These are phyloP conservation scores for Inonotus obliquus DNA, from an alignment of 1,284 basidiomycete species.

Conservation along the genomic window DNA sequence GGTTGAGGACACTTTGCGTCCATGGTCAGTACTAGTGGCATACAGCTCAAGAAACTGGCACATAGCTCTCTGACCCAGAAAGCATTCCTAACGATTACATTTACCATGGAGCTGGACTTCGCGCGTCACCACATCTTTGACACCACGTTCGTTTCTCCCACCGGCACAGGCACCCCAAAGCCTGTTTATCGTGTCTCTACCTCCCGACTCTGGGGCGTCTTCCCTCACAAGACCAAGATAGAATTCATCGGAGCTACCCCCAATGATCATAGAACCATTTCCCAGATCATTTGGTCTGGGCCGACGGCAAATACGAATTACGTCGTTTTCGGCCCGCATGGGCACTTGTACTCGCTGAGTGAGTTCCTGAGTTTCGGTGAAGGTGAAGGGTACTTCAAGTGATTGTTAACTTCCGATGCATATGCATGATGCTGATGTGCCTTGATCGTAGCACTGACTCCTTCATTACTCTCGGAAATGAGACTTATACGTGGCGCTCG, in stretches of 20 bases:
- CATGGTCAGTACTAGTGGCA: background rate
- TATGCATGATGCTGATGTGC: background rate
- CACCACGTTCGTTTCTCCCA: background rate
- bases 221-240: slow-evolving; percentile 7
- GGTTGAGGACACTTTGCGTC: too few species aligned
- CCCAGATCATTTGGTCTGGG: slow-evolving; percentile 7
- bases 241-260: background rate
- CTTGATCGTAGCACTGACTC: background rate
- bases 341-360: background rate
- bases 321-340: slow-evolving; percentile 3
- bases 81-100: background rate
- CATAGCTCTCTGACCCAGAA: background rate
- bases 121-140: background rate
- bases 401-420: background rate
- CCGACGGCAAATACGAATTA: background rate
- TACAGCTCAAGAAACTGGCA: background rate
- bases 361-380: background rate
- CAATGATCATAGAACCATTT: background rate
- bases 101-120: slow-evolving; percentile 9
- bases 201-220: background rate
- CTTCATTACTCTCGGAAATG: background rate
- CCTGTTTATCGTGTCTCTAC: slow-evolving; percentile 7
- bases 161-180: background rate
- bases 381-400: slow-evolving; percentile 1
- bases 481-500: background rate